Conservation (phyloP, 2,329 filamentous ascomycete genomes). For the Claviceps lovelessii region DNA sequence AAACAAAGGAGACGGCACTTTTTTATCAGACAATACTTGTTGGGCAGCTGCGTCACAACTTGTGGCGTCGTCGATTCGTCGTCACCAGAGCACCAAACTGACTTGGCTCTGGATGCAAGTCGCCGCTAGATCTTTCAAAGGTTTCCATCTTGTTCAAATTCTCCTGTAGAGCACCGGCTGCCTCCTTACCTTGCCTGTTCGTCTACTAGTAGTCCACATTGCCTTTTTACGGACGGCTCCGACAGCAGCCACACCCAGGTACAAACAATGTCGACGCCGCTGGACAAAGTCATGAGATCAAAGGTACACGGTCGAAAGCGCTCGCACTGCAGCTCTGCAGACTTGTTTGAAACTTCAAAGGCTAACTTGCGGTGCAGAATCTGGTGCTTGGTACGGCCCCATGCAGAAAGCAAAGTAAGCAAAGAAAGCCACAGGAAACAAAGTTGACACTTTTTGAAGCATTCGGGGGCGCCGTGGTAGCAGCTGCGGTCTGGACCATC, state of each 20-base stretch:
- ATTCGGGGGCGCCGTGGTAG: constrained; percentile 70
- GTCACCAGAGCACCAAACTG: neutral
- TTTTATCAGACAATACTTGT: no score
- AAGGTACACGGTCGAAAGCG: constrained; percentile 33
- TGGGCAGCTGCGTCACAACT: neutral
- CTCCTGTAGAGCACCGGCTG: neutral
- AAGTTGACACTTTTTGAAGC: constrained; percentile 27
- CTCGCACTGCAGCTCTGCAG: neutral
- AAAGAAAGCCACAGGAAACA: neutral
- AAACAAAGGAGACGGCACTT: neutral
- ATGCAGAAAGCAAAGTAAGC: neutral
- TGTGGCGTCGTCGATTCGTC: neutral
- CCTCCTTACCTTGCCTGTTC: no score
- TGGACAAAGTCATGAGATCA: constrained; percentile 56
- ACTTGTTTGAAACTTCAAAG: neutral
- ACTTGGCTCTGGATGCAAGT: no score
- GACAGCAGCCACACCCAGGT: neutral
- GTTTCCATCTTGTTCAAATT: no score
- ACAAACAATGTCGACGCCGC: constrained; percentile 53
- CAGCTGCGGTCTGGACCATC: constrained; percentile 69
- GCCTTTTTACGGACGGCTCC: neutral
- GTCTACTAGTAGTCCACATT: no score
- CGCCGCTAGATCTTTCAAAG: no score
- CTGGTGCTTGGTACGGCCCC: constrained; percentile 48
- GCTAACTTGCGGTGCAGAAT: constrained; percentile 35